A percentile compares a stretch with the other conserved stretches of the same genome.
Conservation (phyloP, 2,329 filamentous ascomycete species). For the Alternaria arborescens region DNA sequence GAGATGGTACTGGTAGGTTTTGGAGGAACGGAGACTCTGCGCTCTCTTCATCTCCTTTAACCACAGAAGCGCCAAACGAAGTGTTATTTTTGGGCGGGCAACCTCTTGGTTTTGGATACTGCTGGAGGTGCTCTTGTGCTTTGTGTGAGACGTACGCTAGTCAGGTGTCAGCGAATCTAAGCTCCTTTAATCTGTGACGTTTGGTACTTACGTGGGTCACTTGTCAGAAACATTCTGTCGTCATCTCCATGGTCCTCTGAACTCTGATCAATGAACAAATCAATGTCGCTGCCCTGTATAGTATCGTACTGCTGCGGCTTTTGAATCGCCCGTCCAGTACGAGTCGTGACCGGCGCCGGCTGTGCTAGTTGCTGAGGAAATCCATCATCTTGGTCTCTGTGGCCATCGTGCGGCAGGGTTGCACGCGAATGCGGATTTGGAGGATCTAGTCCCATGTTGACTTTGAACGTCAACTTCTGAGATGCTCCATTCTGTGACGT, state of each 20-base stretch:
- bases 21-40: not conserved
- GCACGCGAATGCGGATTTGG: not conserved
- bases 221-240: not conserved
- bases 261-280: not conserved
- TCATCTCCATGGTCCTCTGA: not conserved
- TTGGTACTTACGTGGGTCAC: conserved; percentile 1
- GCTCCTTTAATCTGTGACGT: not conserved
- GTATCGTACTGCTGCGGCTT: not conserved
- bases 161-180: not conserved
- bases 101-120: not conserved
- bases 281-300: conserved; percentile 9
- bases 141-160: not conserved
- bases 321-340: conserved; percentile 6
- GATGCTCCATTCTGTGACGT: not conserved
- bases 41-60: not conserved
- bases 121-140: not conserved
- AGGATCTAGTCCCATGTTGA: not conserved
- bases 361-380: not conserved
- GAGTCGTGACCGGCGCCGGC: not conserved
- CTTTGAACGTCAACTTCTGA: not conserved
- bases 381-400: not conserved
- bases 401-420: not conserved
- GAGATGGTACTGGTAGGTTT: not conserved
- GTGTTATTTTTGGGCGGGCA: not conserved
- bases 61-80: not conserved